Evolutionary conservation across 371 early-diverging fungal genomes (phyloP), one percentile per base, ranked within the genome.

Genomic region (Smittium mucronatum): DNA sequence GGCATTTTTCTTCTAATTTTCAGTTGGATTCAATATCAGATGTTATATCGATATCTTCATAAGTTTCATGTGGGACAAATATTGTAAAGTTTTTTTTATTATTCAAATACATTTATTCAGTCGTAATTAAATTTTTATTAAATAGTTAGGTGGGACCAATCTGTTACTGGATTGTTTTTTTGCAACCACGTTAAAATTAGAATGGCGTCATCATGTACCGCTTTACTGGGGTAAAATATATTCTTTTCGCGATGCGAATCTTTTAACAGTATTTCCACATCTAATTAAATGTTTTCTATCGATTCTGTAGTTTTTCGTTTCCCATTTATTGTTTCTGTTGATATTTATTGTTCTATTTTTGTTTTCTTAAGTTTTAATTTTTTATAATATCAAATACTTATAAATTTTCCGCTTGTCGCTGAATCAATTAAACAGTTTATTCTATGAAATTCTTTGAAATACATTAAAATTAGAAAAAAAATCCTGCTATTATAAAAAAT

Each of bases 241-340:
- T n/a, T 65, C 15, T 65, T 34, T 65, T 65, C 65, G 15, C 34
- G 15, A 34, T 65, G 65, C 2, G 32, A 2, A 2, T n/a, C 65
- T 25, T 47, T 21, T 47, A 65, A n/a, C n/a, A 34, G 5, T 5
- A 65, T n/a, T 31, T 21, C 34, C n/a, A 65, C 36, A n/a, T 36
- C 36, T 15, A n/a, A 36, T n/a, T n/a, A 26, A 32, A 34, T 33
- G 34, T 65, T 5, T 31, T 36, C 34, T 32, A 65, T 65, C 17
- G 32, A n/a, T 11, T 28, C 32, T 61, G 28, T 11, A 25, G n/a
- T 65, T 15, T 32, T 15, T 65, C 17, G 65, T 33, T 65, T 65
- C 17, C 65, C 65, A 36, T 65, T 34, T 1, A 65, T 65, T 65
- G 65, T 65, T n/a, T 65, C 65, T 65, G 34, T 34, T n/a, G 34